Evolutionary conservation across 257 asterid genomes (phyloP).

Genomic region (Ilex aquifolium): DNA sequence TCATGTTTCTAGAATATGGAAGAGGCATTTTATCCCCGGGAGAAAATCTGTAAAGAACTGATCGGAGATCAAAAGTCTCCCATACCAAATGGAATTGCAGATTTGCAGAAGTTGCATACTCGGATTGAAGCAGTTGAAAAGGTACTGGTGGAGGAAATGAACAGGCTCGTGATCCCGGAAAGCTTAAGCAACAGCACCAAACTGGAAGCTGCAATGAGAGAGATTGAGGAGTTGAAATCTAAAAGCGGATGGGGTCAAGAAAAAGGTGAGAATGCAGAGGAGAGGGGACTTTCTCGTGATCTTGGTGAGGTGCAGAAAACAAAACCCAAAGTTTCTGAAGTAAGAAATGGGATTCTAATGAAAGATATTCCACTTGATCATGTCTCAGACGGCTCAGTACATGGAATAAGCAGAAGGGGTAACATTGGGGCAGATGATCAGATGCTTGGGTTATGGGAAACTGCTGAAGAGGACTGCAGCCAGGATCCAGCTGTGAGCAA

Average conservation of each 20-base stretch:
- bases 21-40: slow-evolving; percentile 19
- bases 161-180: slow-evolving; percentile 24
- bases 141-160: slow-evolving; percentile 42
- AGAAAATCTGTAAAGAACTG: slow-evolving; percentile 18
- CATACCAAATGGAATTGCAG: slow-evolving; percentile 24
- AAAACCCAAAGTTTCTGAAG: slow-evolving; percentile 38
- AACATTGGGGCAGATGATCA: slow-evolving; percentile 45
- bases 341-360: slow-evolving; percentile 42
- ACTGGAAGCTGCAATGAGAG: slow-evolving; percentile 24
- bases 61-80: slow-evolving; percentile 25
- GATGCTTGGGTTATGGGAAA: slow-evolving; percentile 88
- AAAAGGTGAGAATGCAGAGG: slow-evolving; percentile 23
- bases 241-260: slow-evolving; percentile 35
- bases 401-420: slow-evolving; percentile 30
- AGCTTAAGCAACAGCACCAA: slow-evolving; percentile 23
- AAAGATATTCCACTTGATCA: slow-evolving; percentile 92
- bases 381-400: slow-evolving; percentile 39
- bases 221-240: slow-evolving; percentile 39
- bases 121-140: slow-evolving; percentile 58
- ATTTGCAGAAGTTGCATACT: slow-evolving; percentile 50
- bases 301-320: slow-evolving; percentile 30
- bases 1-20: slow-evolving; percentile 34
- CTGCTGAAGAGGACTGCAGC: slow-evolving; percentile 34
- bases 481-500: slow-evolving; percentile 37
- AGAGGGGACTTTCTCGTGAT: slow-evolving; percentile 29